Conservation (phyloP, 148 eudicot genomes). For the Rhododendron griersonianum region DNA sequence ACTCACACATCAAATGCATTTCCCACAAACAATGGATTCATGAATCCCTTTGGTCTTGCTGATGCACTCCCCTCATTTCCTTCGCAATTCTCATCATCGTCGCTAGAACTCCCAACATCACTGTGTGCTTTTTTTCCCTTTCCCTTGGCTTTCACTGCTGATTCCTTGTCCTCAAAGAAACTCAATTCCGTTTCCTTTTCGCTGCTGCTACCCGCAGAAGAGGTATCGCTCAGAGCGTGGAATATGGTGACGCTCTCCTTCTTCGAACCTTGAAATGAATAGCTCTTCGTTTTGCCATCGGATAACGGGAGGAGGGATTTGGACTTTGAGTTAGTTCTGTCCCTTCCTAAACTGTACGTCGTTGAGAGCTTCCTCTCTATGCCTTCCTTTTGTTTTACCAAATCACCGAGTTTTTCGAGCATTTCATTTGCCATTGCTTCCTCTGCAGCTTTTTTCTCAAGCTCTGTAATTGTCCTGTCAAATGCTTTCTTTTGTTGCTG, state of each 20-base stretch:
- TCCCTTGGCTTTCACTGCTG: constrained; percentile 21
- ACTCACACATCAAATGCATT: constrained; percentile 20
- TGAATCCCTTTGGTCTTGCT: constrained; percentile 25
- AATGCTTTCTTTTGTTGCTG: constrained; percentile 69
- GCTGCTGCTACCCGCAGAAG: constrained; percentile 29
- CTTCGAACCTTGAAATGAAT: constrained; percentile 48
- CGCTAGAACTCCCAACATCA: constrained; percentile 34
- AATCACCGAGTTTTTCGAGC: constrained; percentile 48
- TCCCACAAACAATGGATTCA: constrained; percentile 20
- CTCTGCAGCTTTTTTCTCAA: constrained; percentile 54
- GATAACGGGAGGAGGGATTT: constrained; percentile 66
- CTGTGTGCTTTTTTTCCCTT: constrained; percentile 34
- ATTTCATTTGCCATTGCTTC: constrained; percentile 46
- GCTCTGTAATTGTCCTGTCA: constrained; percentile 63
- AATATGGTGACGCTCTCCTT: constrained; percentile 51
- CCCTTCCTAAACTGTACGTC: constrained; percentile 81
- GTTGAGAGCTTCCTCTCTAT: constrained; percentile 79
- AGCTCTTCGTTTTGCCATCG: constrained; percentile 46
- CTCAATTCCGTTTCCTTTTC: constrained; percentile 22
- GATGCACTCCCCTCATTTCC: constrained; percentile 16
- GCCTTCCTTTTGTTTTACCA: constrained; percentile 61
- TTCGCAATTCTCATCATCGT: constrained; percentile 34
- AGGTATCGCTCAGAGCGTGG: constrained; percentile 43
- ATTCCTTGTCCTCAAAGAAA: constrained; percentile 18
- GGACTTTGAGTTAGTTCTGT: constrained; percentile 26